Evolutionary conservation across 2,329 filamentous ascomycete genomes (phyloP).

Genomic region (Colletotrichum tanaceti): DNA sequence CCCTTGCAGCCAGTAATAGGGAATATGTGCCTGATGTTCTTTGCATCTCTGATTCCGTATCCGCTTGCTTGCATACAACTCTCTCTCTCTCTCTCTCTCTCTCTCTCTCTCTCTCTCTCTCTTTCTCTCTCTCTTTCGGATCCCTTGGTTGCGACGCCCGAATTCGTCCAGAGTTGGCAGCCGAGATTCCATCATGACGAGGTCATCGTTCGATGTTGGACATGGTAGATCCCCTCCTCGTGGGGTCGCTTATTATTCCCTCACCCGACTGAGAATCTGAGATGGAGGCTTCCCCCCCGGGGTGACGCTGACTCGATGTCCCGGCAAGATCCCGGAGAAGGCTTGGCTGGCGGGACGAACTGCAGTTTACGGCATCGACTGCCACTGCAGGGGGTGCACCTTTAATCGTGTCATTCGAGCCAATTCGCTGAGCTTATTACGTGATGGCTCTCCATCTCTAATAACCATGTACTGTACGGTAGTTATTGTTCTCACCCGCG

Average conservation of each 20-base stretch:
- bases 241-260: too few relatives aligned
- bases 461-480: too few relatives aligned
- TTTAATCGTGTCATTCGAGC: too few relatives aligned
- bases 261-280: neutral
- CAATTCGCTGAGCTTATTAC: conserved; percentile 11
- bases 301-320: conserved; percentile 9
- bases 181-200: conserved; percentile 5
- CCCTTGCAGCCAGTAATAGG: neutral
- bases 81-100: too few relatives aligned
- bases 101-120: too few relatives aligned
- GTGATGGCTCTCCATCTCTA: neutral
- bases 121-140: neutral
- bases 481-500: too few relatives aligned
- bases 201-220: neutral
- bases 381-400: conserved; percentile 23
- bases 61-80: neutral
- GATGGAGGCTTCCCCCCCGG: too few relatives aligned
- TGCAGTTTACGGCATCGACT: conserved; percentile 32
- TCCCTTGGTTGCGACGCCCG: conserved; percentile 2
- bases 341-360: conserved; percentile 10
- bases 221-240: too few relatives aligned
- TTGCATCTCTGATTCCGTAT: neutral
- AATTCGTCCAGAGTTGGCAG: conserved; percentile 20
- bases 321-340: neutral
- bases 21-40: neutral